Percentiles rank a stretch among this genome's conserved stretches.
phyloP scores from a whole-genome alignment of 371 early-diverging fungal species.

The Mortierella sp. region DNA sequence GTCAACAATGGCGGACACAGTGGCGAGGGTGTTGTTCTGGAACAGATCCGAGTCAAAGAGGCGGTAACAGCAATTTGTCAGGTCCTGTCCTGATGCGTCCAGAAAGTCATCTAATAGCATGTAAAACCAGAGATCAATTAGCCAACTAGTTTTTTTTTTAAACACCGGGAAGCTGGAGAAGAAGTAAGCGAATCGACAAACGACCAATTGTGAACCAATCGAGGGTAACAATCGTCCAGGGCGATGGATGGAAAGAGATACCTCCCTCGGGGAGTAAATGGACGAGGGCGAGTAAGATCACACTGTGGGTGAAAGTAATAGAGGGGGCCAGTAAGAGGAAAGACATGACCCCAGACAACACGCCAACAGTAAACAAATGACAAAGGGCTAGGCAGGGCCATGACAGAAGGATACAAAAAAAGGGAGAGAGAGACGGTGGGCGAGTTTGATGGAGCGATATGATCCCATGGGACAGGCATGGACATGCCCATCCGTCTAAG shows the following conservation, averaged over 20 bases:
- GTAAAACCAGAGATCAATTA: not conserved
- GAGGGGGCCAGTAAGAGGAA: too few species aligned
- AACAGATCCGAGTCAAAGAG: conserved; percentile 76
- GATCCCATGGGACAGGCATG: not conserved
- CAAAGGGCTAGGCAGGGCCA: not conserved
- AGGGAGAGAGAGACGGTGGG: not conserved
- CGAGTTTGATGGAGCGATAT: not conserved
- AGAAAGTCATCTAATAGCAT: conserved; percentile 65
- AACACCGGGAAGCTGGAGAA: not conserved
- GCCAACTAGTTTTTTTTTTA: not conserved
- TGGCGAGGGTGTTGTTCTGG: conserved; percentile 69
- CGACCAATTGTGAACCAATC: too few species aligned
- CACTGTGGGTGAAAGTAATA: not conserved
- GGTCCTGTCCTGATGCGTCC: conserved; percentile 58
- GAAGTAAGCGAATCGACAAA: not conserved
- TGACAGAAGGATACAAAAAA: not conserved
- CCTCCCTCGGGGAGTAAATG: not conserved
- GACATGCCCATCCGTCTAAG: not conserved
- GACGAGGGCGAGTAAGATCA: not conserved
- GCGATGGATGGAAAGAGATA: not conserved
- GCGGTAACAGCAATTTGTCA: conserved; percentile 71
- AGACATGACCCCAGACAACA: not conserved
- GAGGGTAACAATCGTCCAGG: not conserved
- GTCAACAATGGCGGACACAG: conserved; percentile 66
- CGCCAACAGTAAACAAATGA: not conserved